Evolutionary conservation across 2,329 filamentous ascomycete species (phyloP).

Genomic region (Trichoderma koningii): DNA sequence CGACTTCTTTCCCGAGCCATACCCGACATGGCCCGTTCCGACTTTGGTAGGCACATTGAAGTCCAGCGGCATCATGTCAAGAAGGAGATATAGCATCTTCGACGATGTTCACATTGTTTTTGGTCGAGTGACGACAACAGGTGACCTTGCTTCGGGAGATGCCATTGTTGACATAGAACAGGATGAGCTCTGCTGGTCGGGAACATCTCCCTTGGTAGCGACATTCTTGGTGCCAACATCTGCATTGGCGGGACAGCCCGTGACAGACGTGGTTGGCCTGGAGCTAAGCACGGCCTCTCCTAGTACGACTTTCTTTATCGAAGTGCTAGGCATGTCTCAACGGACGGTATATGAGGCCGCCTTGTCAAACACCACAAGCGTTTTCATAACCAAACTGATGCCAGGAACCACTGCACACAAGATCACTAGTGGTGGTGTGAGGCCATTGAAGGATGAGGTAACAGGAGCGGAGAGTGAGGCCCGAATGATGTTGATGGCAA

Average conservation of each 20-base stretch:
- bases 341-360: slow-evolving; percentile 38
- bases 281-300: slow-evolving; percentile 35
- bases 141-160: slow-evolving; percentile 35
- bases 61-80: slow-evolving; percentile 31
- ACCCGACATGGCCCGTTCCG: slow-evolving; percentile 32
- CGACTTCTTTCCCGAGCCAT: slow-evolving; percentile 33
- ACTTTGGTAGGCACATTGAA: slow-evolving; percentile 38
- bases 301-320: slow-evolving; percentile 33
- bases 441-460: slow-evolving; percentile 30
- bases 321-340: slow-evolving; percentile 35
- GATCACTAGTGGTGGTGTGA: slow-evolving; percentile 33
- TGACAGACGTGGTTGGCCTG: slow-evolving; percentile 39
- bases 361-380: slow-evolving; percentile 35
- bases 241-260: slow-evolving; percentile 40
- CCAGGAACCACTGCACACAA: slow-evolving; percentile 41
- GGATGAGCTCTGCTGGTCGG: slow-evolving; percentile 43
- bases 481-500: slow-evolving; percentile 35
- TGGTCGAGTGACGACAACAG: slow-evolving; percentile 38
- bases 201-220: slow-evolving; percentile 43
- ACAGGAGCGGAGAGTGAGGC: slow-evolving; percentile 31
- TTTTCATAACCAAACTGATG: slow-evolving; percentile 44
- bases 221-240: slow-evolving; percentile 46
- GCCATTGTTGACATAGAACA: slow-evolving; percentile 40
- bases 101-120: slow-evolving; percentile 47
- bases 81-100: slow-evolving; percentile 43